Conservation (phyloP, 495 filamentous ascomycete genomes). For the Hypoxylon crocopeplum region DNA sequence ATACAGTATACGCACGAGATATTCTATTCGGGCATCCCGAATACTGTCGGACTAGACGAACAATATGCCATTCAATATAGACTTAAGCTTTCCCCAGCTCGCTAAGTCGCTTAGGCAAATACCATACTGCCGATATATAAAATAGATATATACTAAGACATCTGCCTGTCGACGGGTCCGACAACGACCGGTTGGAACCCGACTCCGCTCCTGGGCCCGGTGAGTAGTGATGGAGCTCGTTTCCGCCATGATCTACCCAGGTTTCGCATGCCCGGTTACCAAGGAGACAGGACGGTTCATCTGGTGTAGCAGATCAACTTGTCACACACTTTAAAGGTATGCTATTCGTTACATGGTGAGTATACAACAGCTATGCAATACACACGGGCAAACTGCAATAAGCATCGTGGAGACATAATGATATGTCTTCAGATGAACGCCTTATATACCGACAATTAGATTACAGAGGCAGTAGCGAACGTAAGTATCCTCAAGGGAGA, state of each 20-base stretch:
- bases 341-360: too few relatives aligned
- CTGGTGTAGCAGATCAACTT: too few relatives aligned
- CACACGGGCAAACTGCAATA: too few relatives aligned
- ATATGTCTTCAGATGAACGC: neutral
- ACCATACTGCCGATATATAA: constrained; percentile 21
- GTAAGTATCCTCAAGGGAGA: constrained; percentile 24
- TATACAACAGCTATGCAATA: too few relatives aligned
- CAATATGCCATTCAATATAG: constrained; percentile 4
- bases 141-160: neutral
- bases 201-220: constrained; percentile 19
- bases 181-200: constrained; percentile 19
- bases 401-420: neutral
- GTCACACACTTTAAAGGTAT: too few relatives aligned
- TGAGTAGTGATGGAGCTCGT: too few relatives aligned
- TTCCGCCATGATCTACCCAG: too few relatives aligned
- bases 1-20: too few relatives aligned
- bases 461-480: constrained; percentile 42
- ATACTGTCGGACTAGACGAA: constrained; percentile 5
- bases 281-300: too few relatives aligned
- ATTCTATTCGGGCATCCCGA: constrained; percentile 28
- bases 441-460: constrained; percentile 35
- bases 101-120: constrained; percentile 10
- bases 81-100: constrained; percentile 17
- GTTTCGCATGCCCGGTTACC: too few relatives aligned
- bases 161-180: constrained; percentile 6